Base-by-base conservation (phyloP, 495 filamentous ascomycete genomes). In the Aspergillus haitiensis region DNA sequence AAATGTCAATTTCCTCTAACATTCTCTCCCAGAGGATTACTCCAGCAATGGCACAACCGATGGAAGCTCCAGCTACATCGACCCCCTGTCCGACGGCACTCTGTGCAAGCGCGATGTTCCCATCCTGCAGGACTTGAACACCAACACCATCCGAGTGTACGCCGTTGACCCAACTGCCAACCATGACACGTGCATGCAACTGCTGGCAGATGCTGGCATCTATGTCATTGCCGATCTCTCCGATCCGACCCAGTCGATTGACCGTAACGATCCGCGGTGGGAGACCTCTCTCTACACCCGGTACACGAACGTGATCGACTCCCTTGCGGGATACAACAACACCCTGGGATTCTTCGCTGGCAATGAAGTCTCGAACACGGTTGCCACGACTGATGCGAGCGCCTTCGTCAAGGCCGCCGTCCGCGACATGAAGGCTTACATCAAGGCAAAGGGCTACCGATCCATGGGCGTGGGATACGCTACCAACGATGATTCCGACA, bases 351-450 rank as follows among this genome's bases (percentile, higher is more conserved):
- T 97, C 84, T 97, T 98, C 72, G 90, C 93, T 31, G 94, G 94
- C 52, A 98, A 98, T 72, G 94, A 98, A 74, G 93, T 98, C 57
- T 89, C 91, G 64, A 97, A 98, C 79, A 82, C 84, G 59, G 74
- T 80, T 40, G 86, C 81, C 69, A 97, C 93, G 74, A 97, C 93
- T 31, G 78, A 78, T 61, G 92, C 93, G 37, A 91, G 88, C 52
- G 91, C 93, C 51, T 98, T 88, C 67, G 93, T 97, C 69, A 98
- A 98, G 82, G 94, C 94, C 58, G 93, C 94, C 37, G 91, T 96
- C 33, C 92, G 93, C 64, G 93, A 98, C 72, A 90, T 84, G 78
- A 98, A 98, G 82, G 81, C 84, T 34, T 96, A 98, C 73, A 97
- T 98, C 77, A 86, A 86, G 68, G 64, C 76, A 50, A 87, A 90